Conservation (phyloP, 805 yeast species). For the Scheffersomyces ergatensis region DNA sequence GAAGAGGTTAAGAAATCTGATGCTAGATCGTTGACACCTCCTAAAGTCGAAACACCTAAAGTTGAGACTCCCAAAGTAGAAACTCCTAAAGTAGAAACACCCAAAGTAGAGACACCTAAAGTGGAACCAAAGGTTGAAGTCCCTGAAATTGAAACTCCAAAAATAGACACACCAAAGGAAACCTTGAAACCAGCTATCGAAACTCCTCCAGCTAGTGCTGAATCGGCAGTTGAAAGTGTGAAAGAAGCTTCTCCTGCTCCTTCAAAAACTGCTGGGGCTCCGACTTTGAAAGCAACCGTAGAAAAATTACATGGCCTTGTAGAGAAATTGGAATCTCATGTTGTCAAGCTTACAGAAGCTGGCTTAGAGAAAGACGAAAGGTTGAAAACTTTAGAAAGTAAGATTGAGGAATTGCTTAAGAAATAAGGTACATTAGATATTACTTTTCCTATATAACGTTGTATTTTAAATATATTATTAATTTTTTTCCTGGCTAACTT, state of each 20-base stretch:
- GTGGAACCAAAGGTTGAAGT: slow-evolving; percentile 16
- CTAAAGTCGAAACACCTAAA: slow-evolving; percentile 9
- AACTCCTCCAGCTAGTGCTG: background rate
- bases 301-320: slow-evolving; percentile 64
- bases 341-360: slow-evolving; percentile 48
- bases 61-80: slow-evolving; percentile 12
- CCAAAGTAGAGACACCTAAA: slow-evolving; percentile 2
- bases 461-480: background rate
- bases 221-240: slow-evolving; percentile 6
- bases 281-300: slow-evolving; percentile 69
- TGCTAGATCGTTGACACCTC: slow-evolving; percentile 4
- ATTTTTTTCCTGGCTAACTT: background rate
- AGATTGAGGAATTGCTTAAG: slow-evolving; percentile 53
- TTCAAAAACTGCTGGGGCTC: slow-evolving; percentile 33
- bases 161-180: slow-evolving; percentile 3
- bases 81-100: slow-evolving; percentile 6
- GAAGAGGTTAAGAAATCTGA: slow-evolving; percentile 34
- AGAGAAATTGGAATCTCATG: slow-evolving; percentile 52
- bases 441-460: background rate
- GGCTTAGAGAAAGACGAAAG: slow-evolving; percentile 66
- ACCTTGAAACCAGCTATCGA: slow-evolving; percentile 6
- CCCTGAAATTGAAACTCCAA: slow-evolving; percentile 7
- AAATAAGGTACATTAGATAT: slow-evolving; percentile 19
- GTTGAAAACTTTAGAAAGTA: slow-evolving; percentile 55
- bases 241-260: slow-evolving; percentile 8